Evolutionary conservation across 148 eudicot genomes (phyloP).

Genomic region (Vaccinium myrtillus): DNA sequence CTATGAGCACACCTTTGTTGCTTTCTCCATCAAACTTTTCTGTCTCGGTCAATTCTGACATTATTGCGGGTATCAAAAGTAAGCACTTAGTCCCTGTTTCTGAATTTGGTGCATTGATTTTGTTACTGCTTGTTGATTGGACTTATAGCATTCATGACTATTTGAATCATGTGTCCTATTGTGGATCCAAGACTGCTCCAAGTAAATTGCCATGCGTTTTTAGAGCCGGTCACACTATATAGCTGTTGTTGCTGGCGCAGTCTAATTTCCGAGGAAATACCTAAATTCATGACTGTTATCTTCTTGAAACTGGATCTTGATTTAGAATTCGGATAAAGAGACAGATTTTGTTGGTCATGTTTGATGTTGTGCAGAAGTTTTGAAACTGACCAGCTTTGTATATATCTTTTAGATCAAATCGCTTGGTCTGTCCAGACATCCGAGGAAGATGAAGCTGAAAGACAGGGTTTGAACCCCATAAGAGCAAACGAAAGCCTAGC

Average conservation of each 20-base stretch:
- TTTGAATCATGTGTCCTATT: neutral
- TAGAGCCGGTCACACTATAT: neutral
- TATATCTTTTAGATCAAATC: conserved; percentile 41
- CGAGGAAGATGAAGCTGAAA: conserved; percentile 23
- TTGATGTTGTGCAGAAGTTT: neutral
- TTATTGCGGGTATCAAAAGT: conserved; percentile 64
- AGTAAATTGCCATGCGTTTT: neutral
- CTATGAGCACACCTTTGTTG: conserved; percentile 26
- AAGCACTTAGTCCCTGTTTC: conserved; percentile 14
- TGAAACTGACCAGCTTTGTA: conserved; percentile 9
- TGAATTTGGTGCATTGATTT: neutral
- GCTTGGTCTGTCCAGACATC: conserved; percentile 32
- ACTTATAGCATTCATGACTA: neutral
- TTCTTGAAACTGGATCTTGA: neutral
- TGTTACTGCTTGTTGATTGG: neutral
- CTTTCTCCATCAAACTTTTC: conserved; percentile 36
- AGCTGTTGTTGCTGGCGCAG: neutral
- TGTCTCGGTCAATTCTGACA: conserved; percentile 43
- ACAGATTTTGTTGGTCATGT: neutral
- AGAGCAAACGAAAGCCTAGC: conserved; percentile 45
- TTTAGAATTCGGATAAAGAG: neutral
- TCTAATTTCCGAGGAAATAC: neutral
- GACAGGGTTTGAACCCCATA: conserved; percentile 15
- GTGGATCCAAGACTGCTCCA: neutral
- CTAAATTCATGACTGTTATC: neutral